A percentile compares a stretch with the other conserved stretches of the same genome.
phyloP scores from a whole-genome alignment of 306 rosid genomes.

The Trichosanthes cucumerina region DNA sequence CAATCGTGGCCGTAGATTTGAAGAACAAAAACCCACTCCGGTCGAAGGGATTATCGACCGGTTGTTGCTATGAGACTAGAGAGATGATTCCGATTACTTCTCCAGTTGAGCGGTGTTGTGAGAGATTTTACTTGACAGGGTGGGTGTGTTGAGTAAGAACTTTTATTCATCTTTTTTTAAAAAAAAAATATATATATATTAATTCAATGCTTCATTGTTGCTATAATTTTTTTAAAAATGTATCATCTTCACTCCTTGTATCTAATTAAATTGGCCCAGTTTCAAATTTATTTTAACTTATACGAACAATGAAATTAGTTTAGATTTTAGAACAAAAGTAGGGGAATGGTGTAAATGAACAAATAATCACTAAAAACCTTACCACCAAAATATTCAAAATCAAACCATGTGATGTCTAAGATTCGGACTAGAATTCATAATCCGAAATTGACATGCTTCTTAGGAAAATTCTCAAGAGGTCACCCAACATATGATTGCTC shows the following conservation, averaged over 20 bases:
- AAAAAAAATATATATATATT: no score
- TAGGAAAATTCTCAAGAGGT: no score
- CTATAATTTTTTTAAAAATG: neutral
- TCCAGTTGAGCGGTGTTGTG: slow-evolving; percentile 5
- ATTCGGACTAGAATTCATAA: no score
- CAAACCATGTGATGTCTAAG: no score
- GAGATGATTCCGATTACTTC: slow-evolving; percentile 3
- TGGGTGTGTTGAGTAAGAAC: slow-evolving; percentile 3
- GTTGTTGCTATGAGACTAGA: slow-evolving; percentile 5
- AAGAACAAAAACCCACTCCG: neutral
- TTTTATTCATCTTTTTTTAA: no score
- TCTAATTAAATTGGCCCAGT: neutral
- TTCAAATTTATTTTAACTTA: neutral
- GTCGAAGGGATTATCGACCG: neutral
- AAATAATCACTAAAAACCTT: no score
- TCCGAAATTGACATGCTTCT: no score
- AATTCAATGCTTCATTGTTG: neutral
- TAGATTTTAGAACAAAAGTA: no score
- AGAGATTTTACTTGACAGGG: neutral
- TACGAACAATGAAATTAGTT: neutral
- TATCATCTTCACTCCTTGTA: neutral
- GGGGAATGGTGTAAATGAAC: no score
- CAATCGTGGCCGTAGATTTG: neutral
- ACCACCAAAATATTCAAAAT: no score
- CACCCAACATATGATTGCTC: no score